phyloP scores from a whole-genome alignment of 2,329 filamentous ascomycete species.

The Pseudopithomyces chartarum region DNA sequence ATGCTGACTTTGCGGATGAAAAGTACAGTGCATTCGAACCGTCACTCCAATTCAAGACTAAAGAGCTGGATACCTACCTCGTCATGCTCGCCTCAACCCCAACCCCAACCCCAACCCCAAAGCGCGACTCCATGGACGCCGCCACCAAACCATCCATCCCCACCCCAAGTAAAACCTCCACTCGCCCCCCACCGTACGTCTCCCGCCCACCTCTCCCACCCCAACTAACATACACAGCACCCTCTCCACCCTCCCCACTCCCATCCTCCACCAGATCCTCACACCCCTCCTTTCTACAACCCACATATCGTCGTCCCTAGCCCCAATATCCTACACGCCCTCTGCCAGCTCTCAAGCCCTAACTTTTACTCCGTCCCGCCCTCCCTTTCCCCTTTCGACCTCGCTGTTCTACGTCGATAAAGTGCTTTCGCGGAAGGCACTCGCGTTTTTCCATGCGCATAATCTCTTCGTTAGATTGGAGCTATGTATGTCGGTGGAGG shows the following conservation, averaged over 20 bases:
- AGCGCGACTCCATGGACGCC: slow-evolving; percentile 42
- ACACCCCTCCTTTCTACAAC: slow-evolving; percentile 38
- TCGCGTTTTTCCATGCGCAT: slow-evolving; percentile 37
- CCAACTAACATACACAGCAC: not conserved
- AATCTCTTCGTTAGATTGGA: slow-evolving; percentile 37
- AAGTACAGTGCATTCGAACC: no score
- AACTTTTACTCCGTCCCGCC: slow-evolving; percentile 33
- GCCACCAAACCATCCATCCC: slow-evolving; percentile 22
- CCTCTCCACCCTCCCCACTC: slow-evolving; percentile 32
- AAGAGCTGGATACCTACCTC: no score
- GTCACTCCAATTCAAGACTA: no score
- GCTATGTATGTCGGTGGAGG: slow-evolving; percentile 34
- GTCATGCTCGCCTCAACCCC: no score
- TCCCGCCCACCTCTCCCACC: slow-evolving; percentile 8
- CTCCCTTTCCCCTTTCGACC: slow-evolving; percentile 31
- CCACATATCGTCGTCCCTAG: slow-evolving; percentile 38
- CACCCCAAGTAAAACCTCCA: not conserved
- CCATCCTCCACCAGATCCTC: slow-evolving; percentile 41
- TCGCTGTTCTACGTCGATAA: slow-evolving; percentile 35
- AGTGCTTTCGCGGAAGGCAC: slow-evolving; percentile 26
- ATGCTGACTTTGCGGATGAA: no score
- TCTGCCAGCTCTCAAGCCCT: slow-evolving; percentile 25
- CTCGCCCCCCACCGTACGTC: not conserved
- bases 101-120: slow-evolving; percentile 12
- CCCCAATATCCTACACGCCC: slow-evolving; percentile 39